Conservation (phyloP, 2,329 filamentous ascomycete genomes). For the Botrytis deweyae region DNA sequence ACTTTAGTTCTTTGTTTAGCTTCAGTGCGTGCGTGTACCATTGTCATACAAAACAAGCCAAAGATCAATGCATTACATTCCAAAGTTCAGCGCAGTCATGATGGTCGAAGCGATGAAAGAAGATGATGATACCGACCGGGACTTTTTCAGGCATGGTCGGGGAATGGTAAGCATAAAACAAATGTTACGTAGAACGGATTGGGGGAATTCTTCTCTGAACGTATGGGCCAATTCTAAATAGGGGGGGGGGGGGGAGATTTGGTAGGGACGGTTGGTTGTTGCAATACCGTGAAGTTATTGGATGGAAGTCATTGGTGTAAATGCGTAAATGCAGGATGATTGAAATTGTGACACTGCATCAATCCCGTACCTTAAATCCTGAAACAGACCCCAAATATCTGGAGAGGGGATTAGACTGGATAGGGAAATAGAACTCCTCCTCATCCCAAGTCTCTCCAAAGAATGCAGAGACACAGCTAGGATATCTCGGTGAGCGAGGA, state of each 20-base stretch:
- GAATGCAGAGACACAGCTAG: not conserved
- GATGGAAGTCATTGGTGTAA: not conserved
- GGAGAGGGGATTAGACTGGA: not conserved
- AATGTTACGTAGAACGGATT: not conserved
- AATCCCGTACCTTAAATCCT: constrained; percentile 1
- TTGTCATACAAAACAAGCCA: constrained; percentile 17
- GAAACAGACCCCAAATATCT: constrained; percentile 6
- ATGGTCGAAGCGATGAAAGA: not conserved
- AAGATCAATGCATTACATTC: constrained; percentile 18
- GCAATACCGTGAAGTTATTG: not conserved
- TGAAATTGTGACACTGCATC: constrained; percentile 9
- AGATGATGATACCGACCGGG: not conserved
- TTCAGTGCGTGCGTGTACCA: constrained; percentile 8
- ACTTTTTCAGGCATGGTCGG: not conserved
- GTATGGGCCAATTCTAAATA: not conserved
- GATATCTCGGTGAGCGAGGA: not conserved
- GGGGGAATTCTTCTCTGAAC: not conserved
- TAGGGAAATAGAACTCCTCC: not conserved
- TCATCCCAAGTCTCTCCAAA: not conserved
- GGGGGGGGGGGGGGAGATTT: not conserved
- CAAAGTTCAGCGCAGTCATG: not conserved
- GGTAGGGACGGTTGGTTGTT: not conserved
- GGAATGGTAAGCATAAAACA: not conserved
- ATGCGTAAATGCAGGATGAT: not conserved
- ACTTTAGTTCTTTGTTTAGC: not conserved